phyloP scores from a whole-genome alignment of 2,329 filamentous ascomycete species.

The Neurospora sp. region DNA sequence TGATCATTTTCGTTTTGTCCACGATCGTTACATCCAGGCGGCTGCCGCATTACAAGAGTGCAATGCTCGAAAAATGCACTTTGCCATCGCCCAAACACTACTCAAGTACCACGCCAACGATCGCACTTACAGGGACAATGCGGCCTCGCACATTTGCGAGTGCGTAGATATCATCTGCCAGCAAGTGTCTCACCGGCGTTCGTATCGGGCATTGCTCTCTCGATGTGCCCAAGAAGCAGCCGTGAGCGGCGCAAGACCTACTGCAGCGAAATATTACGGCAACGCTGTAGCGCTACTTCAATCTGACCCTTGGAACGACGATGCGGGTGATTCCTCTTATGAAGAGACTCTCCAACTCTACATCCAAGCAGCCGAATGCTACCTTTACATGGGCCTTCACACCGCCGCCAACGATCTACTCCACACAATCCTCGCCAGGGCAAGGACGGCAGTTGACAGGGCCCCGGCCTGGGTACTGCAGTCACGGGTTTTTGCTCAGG shows the following conservation, averaged over 20 bases:
- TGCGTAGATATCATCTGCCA: slow-evolving; percentile 65
- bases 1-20: slow-evolving; percentile 77
- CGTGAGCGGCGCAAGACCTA: slow-evolving; percentile 73
- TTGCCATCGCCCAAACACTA: slow-evolving; percentile 72
- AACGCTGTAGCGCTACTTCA: slow-evolving; percentile 73
- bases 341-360: slow-evolving; percentile 76
- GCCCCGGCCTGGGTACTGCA: slow-evolving; percentile 76
- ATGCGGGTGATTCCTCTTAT: slow-evolving; percentile 63
- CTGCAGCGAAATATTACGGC: slow-evolving; percentile 72
- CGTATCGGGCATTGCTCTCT: slow-evolving; percentile 67
- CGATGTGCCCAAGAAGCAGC: slow-evolving; percentile 69
- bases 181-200: slow-evolving; percentile 46
- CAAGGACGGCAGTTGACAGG: slow-evolving; percentile 65
- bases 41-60: slow-evolving; percentile 60
- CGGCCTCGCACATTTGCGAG: slow-evolving; percentile 72
- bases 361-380: slow-evolving; percentile 71
- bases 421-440: slow-evolving; percentile 57
- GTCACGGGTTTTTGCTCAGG: slow-evolving; percentile 66
- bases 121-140: slow-evolving; percentile 55
- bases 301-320: slow-evolving; percentile 64
- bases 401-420: slow-evolving; percentile 59
- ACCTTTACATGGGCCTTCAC: slow-evolving; percentile 67
- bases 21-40: slow-evolving; percentile 77
- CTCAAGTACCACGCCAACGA: slow-evolving; percentile 59
- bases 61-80: slow-evolving; percentile 74